phyloP scores from a whole-genome alignment of 148 eudicot species.

The Dianthus caryophyllus region DNA sequence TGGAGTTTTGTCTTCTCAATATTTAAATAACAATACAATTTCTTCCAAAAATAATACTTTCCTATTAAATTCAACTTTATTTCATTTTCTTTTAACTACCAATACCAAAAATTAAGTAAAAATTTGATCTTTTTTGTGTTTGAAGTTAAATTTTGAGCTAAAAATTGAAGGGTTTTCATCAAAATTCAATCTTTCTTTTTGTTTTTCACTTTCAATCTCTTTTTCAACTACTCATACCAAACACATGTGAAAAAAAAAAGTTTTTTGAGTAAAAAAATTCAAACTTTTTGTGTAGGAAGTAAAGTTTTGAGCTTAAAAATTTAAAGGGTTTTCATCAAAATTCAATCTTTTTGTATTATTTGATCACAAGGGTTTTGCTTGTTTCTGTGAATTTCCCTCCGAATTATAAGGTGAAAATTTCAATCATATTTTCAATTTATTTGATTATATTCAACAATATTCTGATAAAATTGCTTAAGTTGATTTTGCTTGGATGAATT shows the following conservation, averaged over 20 bases:
- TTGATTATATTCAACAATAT: not conserved
- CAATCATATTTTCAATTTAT: not conserved
- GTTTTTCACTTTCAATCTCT: too few relatives aligned
- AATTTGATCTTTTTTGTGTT: constrained; percentile 11
- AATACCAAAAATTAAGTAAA: constrained; percentile 16
- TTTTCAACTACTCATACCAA: too few relatives aligned
- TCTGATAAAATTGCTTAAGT: constrained; percentile 5
- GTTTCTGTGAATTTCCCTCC: not conserved
- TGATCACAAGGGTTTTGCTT: constrained; percentile 38
- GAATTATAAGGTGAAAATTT: constrained; percentile 30
- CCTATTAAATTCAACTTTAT: constrained; percentile 4
- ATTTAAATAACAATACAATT: not conserved
- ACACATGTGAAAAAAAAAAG: too few relatives aligned
- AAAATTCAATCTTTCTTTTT: not conserved
- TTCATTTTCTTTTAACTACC: constrained; percentile 18
- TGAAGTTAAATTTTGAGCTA: not conserved
- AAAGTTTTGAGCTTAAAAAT: not conserved
- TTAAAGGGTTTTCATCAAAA: not conserved
- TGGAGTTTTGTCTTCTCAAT: constrained; percentile 50
- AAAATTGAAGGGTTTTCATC: too few relatives aligned
- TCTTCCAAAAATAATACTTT: not conserved
- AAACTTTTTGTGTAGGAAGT: constrained; percentile 9
- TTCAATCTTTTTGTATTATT: not conserved
- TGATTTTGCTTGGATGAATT: not conserved
- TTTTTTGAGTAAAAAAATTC: constrained; percentile 1